phyloP scores from a whole-genome alignment of 1,284 basidiomycete species.

The Ceratobasidium sp. region DNA sequence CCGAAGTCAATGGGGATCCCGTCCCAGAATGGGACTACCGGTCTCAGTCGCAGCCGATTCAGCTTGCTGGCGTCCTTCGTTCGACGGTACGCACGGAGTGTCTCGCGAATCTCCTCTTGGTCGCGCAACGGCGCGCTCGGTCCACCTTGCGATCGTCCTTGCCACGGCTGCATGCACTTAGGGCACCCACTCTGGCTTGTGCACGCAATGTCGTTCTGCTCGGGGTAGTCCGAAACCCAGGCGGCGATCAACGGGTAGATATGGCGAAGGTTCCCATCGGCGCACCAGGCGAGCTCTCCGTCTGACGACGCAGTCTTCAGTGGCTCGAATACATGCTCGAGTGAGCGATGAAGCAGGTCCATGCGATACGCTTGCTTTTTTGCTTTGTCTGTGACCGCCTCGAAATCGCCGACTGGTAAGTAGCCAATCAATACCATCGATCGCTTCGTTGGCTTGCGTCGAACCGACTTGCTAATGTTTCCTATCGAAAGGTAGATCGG shows the following conservation, averaged over 20 bases:
- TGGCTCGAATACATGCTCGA: constrained; percentile 41
- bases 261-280: constrained; percentile 19
- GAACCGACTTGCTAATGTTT: constrained; percentile 35
- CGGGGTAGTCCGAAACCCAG: constrained; percentile 18
- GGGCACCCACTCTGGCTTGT: constrained; percentile 6
- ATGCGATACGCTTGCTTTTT: background rate
- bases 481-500: constrained; percentile 25
- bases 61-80: background rate
- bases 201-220: constrained; percentile 25
- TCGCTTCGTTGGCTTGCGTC: constrained; percentile 28
- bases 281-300: constrained; percentile 14
- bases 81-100: too few relatives aligned
- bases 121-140: background rate
- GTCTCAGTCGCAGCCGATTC: background rate
- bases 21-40: constrained; percentile 4
- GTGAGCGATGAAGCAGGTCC: constrained; percentile 29
- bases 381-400: background rate
- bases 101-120: too few relatives aligned
- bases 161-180: background rate
- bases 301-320: constrained; percentile 16
- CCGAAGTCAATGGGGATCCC: background rate
- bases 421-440: constrained; percentile 31
- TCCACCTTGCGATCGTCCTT: background rate
- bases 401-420: constrained; percentile 16
- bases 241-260: constrained; percentile 41